These are phyloP conservation scores for Aspergillus hiratsukae DNA, from an alignment of 2,329 filamentous ascomycete species.

Conservation along the genomic window DNA sequence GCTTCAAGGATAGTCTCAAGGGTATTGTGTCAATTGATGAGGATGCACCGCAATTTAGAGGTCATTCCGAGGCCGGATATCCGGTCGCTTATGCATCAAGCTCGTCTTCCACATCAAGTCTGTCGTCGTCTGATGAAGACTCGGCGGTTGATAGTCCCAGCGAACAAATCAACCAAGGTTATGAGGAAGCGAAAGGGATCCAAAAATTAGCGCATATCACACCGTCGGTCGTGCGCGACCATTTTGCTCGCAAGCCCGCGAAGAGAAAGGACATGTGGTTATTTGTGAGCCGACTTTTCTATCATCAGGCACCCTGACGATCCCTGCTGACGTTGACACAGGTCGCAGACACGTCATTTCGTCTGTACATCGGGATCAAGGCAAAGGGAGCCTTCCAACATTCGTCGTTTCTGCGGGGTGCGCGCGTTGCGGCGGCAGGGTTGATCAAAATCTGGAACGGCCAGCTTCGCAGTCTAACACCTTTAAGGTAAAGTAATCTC, in stretches of 20 bases:
- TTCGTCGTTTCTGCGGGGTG: slow-evolving; percentile 80
- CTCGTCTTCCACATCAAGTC: slow-evolving; percentile 14
- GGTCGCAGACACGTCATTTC: slow-evolving; percentile 69
- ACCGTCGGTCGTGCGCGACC: slow-evolving; percentile 70
- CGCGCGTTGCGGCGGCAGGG: slow-evolving; percentile 75
- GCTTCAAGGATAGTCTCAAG: slow-evolving; percentile 72
- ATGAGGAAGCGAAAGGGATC: slow-evolving; percentile 58
- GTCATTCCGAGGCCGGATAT: slow-evolving; percentile 27
- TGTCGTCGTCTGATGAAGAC: background rate
- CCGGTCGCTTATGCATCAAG: slow-evolving; percentile 18
- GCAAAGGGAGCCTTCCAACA: slow-evolving; percentile 85
- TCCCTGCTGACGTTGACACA: background rate
- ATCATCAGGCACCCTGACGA: background rate
- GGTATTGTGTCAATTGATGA: slow-evolving; percentile 65
- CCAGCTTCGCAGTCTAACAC: slow-evolving; percentile 67
- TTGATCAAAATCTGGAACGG: slow-evolving; percentile 82
- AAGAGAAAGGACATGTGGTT: slow-evolving; percentile 91
- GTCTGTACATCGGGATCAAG: slow-evolving; percentile 84
- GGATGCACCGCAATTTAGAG: slow-evolving; percentile 51
- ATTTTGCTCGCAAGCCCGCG: slow-evolving; percentile 65
- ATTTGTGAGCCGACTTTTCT: slow-evolving; percentile 52
- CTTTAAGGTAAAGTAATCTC: slow-evolving; percentile 34
- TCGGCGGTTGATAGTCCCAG: slow-evolving; percentile 32
- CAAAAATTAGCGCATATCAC: slow-evolving; percentile 64
- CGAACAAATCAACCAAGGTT: slow-evolving; percentile 61